Conservation (phyloP, 1,139 yeast species). For the Hemisphaericaspora xylofermentans region DNA sequence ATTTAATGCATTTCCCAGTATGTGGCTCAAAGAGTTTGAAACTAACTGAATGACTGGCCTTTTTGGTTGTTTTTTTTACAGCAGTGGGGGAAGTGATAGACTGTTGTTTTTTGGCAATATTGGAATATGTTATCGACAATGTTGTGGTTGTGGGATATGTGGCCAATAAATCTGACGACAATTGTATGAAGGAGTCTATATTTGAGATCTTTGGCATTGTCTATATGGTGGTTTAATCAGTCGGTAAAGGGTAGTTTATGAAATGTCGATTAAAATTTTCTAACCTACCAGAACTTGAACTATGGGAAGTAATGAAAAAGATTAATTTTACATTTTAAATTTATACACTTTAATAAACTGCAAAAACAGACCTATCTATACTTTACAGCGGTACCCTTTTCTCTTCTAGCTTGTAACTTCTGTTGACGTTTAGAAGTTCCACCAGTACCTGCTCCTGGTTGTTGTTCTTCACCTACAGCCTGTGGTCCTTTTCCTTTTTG, state of each 20-base stretch:
- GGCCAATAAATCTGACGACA: constrained; percentile 32
- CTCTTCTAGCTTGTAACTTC: constrained; percentile 46
- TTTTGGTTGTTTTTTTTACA: constrained; percentile 14
- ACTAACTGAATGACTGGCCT: constrained; percentile 37
- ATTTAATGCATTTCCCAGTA: constrained; percentile 65
- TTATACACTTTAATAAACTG: constrained; percentile 3
- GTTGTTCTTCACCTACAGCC: constrained; percentile 8
- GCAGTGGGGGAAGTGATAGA: constrained; percentile 16
- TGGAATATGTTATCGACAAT: constrained; percentile 40
- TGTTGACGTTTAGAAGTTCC: constrained; percentile 49
- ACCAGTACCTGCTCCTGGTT: neutral
- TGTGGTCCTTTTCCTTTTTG: constrained; percentile 14
- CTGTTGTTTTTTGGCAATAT: constrained; percentile 20
- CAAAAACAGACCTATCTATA: constrained; percentile 20
- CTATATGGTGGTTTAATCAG: neutral
- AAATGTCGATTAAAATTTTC: constrained; percentile 3
- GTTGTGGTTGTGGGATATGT: constrained; percentile 41
- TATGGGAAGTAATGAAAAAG: neutral
- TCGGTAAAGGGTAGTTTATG: neutral
- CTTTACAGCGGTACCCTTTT: constrained; percentile 31
- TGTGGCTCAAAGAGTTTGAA: constrained; percentile 74
- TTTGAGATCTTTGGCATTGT: constrained; percentile 15
- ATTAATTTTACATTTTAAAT: constrained; percentile 3
- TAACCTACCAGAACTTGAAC: neutral
- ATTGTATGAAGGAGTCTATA: constrained; percentile 37